Percentiles rank a stretch among this genome's conserved stretches.
Conservation (phyloP, 2,329 filamentous ascomycete genomes). For the Fusarium sp. region DNA sequence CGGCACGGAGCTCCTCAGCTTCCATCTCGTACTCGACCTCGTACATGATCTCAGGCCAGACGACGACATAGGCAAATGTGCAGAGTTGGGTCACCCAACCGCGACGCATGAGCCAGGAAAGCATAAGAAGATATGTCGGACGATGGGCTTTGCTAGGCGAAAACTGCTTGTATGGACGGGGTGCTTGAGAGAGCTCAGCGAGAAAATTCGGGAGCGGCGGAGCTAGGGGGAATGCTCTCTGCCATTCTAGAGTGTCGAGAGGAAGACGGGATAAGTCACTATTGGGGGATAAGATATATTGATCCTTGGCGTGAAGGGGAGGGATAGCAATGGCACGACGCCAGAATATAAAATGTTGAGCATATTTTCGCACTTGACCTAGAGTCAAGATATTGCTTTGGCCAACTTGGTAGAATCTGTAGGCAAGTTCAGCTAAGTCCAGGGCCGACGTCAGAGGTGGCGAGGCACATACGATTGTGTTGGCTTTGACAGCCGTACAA, state of each 20-base stretch:
- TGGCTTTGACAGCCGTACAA: conserved; percentile 79
- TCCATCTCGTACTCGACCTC: conserved; percentile 80
- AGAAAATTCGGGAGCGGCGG: conserved; percentile 89
- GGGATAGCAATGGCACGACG: conserved; percentile 91
- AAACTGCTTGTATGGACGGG: conserved; percentile 83
- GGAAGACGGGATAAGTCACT: conserved; percentile 80
- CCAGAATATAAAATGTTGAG: conserved; percentile 96
- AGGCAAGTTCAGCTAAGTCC: not conserved
- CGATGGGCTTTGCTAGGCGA: conserved; percentile 91
- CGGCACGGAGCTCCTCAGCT: conserved; percentile 68
- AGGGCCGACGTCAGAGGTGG: not conserved
- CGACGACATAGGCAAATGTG: conserved; percentile 89
- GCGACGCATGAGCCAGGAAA: conserved; percentile 92
- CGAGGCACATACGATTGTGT: conserved; percentile 66
- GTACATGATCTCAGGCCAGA: conserved; percentile 84
- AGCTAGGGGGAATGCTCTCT: conserved; percentile 82
- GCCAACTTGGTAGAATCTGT: conserved; percentile 75
- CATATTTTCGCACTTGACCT: conserved; percentile 85
- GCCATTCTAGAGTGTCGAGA: conserved; percentile 77
- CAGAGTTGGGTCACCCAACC: conserved; percentile 95
- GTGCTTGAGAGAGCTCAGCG: conserved; percentile 81
- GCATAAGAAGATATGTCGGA: conserved; percentile 86
- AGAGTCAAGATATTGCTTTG: conserved; percentile 79
- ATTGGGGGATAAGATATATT: conserved; percentile 92
- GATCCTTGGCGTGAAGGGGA: conserved; percentile 88